Evolutionary conservation across 495 filamentous ascomycete genomes (phyloP).

Genomic region (Aspergillus biplanus): DNA sequence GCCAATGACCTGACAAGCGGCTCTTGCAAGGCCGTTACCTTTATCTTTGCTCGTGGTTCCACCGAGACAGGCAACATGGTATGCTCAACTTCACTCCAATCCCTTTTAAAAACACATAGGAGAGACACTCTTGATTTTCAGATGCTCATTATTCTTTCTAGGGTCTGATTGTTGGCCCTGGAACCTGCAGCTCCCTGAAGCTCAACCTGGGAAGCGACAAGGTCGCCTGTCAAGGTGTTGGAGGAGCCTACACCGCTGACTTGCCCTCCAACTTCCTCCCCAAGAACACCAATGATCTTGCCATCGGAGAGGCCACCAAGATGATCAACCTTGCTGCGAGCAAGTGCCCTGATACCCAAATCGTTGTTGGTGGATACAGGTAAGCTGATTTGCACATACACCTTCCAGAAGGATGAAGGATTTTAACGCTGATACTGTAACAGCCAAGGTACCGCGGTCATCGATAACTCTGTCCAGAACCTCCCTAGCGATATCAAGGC

Average conservation of each 20-base stretch:
- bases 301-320: conserved; percentile 41
- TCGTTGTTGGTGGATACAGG: conserved; percentile 58
- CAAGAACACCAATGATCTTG: conserved; percentile 32
- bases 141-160: conserved; percentile 10
- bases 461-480: conserved; percentile 49
- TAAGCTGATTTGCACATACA: conserved; percentile 3
- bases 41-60: conserved; percentile 56
- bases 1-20: conserved; percentile 46
- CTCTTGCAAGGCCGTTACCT: conserved; percentile 52
- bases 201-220: conserved; percentile 27
- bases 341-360: conserved; percentile 56
- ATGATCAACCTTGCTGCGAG: conserved; percentile 37
- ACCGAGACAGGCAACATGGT: conserved; percentile 58
- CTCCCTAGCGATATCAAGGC: conserved; percentile 40
- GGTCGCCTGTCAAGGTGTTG: conserved; percentile 38
- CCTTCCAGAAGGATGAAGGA: background rate
- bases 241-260: conserved; percentile 34
- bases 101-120: too few species aligned
- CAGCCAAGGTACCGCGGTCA: conserved; percentile 59
- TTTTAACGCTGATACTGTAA: conserved; percentile 1
- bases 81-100: too few species aligned
- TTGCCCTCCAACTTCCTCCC: conserved; percentile 30
- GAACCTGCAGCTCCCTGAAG: conserved; percentile 39
- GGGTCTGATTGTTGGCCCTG: conserved; percentile 46
- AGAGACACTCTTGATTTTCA: too few species aligned